Evolutionary conservation across 306 rosid genomes (phyloP).

Genomic region (Sechiopsis laciniata): DNA sequence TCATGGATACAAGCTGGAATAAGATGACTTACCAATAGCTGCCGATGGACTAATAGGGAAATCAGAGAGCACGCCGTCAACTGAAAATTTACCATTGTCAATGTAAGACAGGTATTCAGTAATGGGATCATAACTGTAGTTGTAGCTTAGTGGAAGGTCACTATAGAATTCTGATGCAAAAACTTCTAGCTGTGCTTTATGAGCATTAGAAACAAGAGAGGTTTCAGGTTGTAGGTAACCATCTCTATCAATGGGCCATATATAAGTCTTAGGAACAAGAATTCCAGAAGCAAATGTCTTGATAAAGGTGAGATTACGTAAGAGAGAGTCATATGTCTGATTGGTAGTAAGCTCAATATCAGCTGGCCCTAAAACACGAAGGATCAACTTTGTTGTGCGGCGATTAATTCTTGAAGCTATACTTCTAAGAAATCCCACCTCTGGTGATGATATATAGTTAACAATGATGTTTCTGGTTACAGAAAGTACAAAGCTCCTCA

Average conservation of each 20-base stretch:
- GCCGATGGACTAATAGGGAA: conserved; percentile 71
- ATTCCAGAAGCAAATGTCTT: conserved; percentile 87
- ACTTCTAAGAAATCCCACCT: conserved; percentile 63
- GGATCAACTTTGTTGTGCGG: conserved; percentile 55
- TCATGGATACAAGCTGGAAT: conserved; percentile 1
- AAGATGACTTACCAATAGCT: conserved; percentile 50
- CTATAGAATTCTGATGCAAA: conserved; percentile 61
- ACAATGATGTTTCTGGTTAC: conserved; percentile 35
- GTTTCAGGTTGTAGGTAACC: conserved; percentile 56
- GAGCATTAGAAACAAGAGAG: conserved; percentile 69
- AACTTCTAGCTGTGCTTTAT: conserved; percentile 62
- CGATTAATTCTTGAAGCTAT: conserved; percentile 51
- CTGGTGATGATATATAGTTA: conserved; percentile 78
- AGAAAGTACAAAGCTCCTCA: conserved; percentile 52
- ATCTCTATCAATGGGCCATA: conserved; percentile 54
- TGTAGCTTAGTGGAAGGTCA: conserved; percentile 53
- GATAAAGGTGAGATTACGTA: conserved; percentile 60
- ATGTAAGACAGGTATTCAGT: conserved; percentile 56
- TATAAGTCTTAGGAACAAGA: conserved; percentile 70
- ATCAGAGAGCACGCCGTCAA: conserved; percentile 79
- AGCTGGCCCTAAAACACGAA: conserved; percentile 42
- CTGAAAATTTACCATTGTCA: conserved; percentile 70
- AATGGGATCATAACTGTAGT: conserved; percentile 77
- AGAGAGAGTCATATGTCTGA: conserved; percentile 64
- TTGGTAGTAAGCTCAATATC: conserved; percentile 55